These are phyloP conservation scores for Pichia thaimueangensis DNA, from an alignment of 805 yeast genomes.

Conservation along the genomic window DNA sequence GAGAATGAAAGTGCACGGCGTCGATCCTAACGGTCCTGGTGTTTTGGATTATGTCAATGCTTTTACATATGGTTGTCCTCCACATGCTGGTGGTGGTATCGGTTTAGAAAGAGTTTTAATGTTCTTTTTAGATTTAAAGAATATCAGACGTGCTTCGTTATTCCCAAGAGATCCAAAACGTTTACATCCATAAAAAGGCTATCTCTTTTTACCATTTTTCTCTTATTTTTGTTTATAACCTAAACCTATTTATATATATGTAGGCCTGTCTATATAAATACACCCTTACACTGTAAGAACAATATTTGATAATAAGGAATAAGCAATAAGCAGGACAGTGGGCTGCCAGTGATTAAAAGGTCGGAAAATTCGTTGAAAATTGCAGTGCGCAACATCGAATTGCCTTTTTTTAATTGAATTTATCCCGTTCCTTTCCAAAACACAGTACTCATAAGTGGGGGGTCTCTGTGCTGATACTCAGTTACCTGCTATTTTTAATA, in stretches of 20 bases:
- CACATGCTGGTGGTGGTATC: conserved; percentile 99
- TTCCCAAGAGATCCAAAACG: conserved; percentile 99
- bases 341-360: too few species aligned
- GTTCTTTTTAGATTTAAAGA: conserved; percentile 96
- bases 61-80: conserved; percentile 91
- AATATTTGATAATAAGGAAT: too few species aligned
- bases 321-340: too few species aligned
- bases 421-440: too few species aligned
- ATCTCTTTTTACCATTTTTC: neutral
- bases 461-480: too few species aligned
- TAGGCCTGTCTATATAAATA: neutral
- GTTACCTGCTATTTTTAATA: too few species aligned
- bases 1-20: conserved; percentile 78
- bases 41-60: conserved; percentile 88
- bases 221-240: neutral
- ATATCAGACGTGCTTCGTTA: conserved; percentile 95
- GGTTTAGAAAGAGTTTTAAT: conserved; percentile 98
- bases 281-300: too few species aligned
- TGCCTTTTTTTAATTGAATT: too few species aligned
- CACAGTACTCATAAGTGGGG: too few species aligned
- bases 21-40: conserved; percentile 77
- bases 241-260: neutral
- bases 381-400: too few species aligned
- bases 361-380: too few species aligned
- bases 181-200: conserved; percentile 72